Evolutionary conservation across 1,284 basidiomycete species (phyloP), one percentile per base, ranked within the genome.

Genomic region (Moniliophthora roreri): DNA sequence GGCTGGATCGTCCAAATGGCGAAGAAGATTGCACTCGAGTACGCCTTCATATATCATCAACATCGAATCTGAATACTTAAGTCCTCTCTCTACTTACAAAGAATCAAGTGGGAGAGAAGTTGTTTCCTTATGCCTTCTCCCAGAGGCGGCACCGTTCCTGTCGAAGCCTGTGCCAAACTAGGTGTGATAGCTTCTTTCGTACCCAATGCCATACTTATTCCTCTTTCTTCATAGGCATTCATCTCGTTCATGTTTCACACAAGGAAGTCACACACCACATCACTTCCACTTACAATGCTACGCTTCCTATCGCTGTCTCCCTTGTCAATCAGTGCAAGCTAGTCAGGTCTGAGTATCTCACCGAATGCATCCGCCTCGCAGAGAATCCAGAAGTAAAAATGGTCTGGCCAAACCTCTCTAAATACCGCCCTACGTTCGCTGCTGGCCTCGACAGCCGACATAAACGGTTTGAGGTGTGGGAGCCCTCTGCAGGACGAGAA

Each of bases 271-370:
- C 85, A 0, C 85, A 89, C 58, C 83, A 89, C 62, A 70, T 88
- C 45, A 74, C 75, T 2, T 60, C 79, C 1, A 75, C 74, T 23
- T 80, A 77, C 54, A 64, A 72, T 8, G 69, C 80, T n/a, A 78
- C 72, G 9, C 66, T 80, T 1, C 56, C 71, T 0, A 67, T 82
- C 28, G 80, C 79, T 0, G 67, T 75, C 0, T 87, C 87, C 13
- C 72, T 89, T 16, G 66, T 88, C 9, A 76, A 76, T 10, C 70
- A 75, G 0, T 73, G 77, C 10, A 74, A 78, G 13, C 73, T 89
- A 37, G 84, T 85, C 34, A 85, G 75, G 54, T 72, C 75, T 0
- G 82, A 84, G 45, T 89, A 87, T 87, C 66, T 89, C 24, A 64
- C 66, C 5, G 80, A 87, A 50, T 61, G 87, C 18, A 58, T 87